Percentiles rank a stretch among this genome's conserved stretches.
These are phyloP conservation scores for Kewa caespitosa DNA, from an alignment of 179 eudicot genomes.

Conservation along the genomic window DNA sequence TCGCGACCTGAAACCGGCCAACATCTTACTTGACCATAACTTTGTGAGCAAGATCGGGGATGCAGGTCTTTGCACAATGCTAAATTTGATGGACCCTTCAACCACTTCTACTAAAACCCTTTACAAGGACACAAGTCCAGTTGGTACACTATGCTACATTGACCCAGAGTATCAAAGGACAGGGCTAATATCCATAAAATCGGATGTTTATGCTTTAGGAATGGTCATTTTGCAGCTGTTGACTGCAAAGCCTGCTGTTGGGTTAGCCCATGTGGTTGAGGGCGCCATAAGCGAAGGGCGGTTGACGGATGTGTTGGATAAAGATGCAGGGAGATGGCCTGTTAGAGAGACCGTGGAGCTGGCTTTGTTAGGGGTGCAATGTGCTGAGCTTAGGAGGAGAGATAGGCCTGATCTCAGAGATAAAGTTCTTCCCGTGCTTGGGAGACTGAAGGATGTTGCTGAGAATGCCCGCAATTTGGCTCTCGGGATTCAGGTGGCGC, in stretches of 20 bases:
- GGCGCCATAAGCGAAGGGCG: constrained; percentile 47
- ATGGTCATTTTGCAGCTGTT: constrained; percentile 70
- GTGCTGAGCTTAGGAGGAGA: constrained; percentile 68
- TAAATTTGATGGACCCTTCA: constrained; percentile 34
- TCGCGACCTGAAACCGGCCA: constrained; percentile 81
- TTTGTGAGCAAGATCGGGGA: constrained; percentile 89
- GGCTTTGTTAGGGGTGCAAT: constrained; percentile 58
- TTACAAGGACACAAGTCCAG: constrained; percentile 52
- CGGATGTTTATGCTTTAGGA: constrained; percentile 84
- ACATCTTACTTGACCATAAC: constrained; percentile 82
- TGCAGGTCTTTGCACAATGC: constrained; percentile 76
- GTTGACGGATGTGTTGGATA: constrained; percentile 50
- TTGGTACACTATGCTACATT: constrained; percentile 70
- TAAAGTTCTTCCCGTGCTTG: constrained; percentile 61
- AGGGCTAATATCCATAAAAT: constrained; percentile 52
- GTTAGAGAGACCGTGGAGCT: constrained; percentile 65
- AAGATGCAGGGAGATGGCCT: constrained; percentile 80
- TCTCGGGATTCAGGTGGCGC: constrained; percentile 25
- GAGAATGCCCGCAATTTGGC: constrained; percentile 46
- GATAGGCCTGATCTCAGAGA: constrained; percentile 68
- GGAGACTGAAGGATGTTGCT: constrained; percentile 62
- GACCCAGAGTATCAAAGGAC: constrained; percentile 86
- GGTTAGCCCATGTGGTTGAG: constrained; percentile 60
- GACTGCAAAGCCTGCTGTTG: constrained; percentile 75
- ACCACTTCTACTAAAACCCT: constrained; percentile 32